Evolutionary conservation across 306 rosid genomes (phyloP).

Genomic region (Prunus dulcis): DNA sequence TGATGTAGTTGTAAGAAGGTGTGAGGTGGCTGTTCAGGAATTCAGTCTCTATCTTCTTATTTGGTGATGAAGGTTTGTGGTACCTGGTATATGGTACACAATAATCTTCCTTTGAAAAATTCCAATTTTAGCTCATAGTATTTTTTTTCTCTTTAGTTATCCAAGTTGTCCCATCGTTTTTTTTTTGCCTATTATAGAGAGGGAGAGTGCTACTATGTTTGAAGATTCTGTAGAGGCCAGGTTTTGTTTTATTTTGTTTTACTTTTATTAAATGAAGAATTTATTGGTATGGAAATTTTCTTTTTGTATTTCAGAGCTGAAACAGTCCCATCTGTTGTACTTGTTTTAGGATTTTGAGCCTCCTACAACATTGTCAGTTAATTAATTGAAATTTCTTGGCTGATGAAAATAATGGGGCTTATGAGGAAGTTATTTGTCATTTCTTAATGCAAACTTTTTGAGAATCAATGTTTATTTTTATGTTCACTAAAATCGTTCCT

Average conservation of each 20-base stretch:
- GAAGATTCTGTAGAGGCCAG: slow-evolving; percentile 34
- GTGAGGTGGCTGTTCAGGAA: slow-evolving; percentile 58
- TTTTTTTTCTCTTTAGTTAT: slow-evolving; percentile 51
- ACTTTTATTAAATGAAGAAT: slow-evolving; percentile 25
- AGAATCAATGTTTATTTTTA: not conserved
- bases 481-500: not conserved
- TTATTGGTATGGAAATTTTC: slow-evolving; percentile 17
- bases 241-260: not conserved
- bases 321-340: not conserved
- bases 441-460: not conserved
- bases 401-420: slow-evolving; percentile 1
- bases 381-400: not conserved
- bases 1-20: slow-evolving; percentile 53
- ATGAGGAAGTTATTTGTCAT: not conserved
- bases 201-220: slow-evolving; percentile 60
- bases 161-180: slow-evolving; percentile 43
- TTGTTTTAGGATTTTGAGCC: slow-evolving; percentile 22
- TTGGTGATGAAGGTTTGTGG: slow-evolving; percentile 54
- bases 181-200: slow-evolving; percentile 44
- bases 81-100: slow-evolving; percentile 56
- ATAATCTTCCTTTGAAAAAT: slow-evolving; percentile 57
- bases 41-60: slow-evolving; percentile 57
- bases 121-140: slow-evolving; percentile 43
- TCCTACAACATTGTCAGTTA: slow-evolving; percentile 8
- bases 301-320: not conserved